Conservation (phyloP, 2,329 filamentous ascomycete genomes). For the Diaporthe sp. region DNA sequence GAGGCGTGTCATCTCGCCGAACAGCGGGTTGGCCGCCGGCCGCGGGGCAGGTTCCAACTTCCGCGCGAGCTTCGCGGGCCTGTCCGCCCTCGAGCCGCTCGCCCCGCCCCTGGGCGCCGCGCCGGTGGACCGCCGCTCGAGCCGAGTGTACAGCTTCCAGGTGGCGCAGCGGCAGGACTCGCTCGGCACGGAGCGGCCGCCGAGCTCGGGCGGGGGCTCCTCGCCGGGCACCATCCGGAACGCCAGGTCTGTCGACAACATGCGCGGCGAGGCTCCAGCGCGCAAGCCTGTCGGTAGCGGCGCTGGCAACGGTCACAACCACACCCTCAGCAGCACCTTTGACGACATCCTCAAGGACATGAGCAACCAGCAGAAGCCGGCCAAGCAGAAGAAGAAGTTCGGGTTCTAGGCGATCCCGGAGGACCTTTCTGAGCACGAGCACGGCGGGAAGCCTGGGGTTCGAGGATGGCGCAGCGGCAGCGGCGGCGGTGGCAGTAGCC, state of each 20-base stretch:
- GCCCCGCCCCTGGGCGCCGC: constrained; percentile 38
- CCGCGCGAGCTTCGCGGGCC: constrained; percentile 51
- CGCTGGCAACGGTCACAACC: constrained; percentile 35
- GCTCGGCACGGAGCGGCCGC: constrained; percentile 10
- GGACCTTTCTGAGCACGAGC: constrained; percentile 38
- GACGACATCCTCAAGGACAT: constrained; percentile 55
- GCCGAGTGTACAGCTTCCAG: constrained; percentile 40
- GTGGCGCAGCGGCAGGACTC: constrained; percentile 36
- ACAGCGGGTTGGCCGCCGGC: constrained; percentile 38
- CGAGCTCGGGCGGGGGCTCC: constrained; percentile 13
- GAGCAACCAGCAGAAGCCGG: constrained; percentile 48
- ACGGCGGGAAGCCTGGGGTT: constrained; percentile 22
- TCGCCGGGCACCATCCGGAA: constrained; percentile 40
- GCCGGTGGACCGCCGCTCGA: constrained; percentile 40
- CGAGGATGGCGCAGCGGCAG: neutral
- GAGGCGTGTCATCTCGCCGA: constrained; percentile 36
- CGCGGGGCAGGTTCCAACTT: constrained; percentile 46
- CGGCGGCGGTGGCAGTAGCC: neutral
- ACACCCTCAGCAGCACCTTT: constrained; percentile 49
- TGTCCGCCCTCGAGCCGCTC: constrained; percentile 53
- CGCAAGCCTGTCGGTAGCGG: constrained; percentile 40
- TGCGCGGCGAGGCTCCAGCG: constrained; percentile 38
- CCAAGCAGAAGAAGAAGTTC: constrained; percentile 48
- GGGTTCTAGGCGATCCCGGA: constrained; percentile 42
- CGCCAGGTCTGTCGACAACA: constrained; percentile 45